Evolutionary conservation across 305 asterid species (phyloP).

Genomic region (Fraxinus floribunda): DNA sequence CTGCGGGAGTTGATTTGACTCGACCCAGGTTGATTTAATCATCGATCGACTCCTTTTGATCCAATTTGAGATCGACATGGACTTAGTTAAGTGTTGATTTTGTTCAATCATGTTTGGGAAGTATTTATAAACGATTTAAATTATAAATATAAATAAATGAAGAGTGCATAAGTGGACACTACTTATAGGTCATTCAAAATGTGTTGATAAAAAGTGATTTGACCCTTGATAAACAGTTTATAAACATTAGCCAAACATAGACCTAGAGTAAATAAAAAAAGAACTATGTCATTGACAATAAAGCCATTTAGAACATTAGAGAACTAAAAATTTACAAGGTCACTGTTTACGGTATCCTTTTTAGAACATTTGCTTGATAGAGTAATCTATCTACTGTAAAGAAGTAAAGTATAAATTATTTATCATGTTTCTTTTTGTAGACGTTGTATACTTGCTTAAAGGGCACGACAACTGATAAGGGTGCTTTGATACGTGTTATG

Average conservation of each 20-base stretch:
- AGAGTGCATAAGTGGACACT: no score
- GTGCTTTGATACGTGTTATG: slow-evolving; percentile 43
- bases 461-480: slow-evolving; percentile 37
- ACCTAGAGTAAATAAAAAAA: not conserved
- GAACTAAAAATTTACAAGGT: not conserved
- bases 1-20: not conserved
- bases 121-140: no score
- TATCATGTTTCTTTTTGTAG: slow-evolving; percentile 32
- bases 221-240: no score
- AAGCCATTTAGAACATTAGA: not conserved
- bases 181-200: no score
- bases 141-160: no score
- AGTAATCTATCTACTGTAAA: not conserved
- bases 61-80: not conserved
- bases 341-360: not conserved
- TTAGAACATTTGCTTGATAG: no score
- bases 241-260: no score
- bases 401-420: not conserved
- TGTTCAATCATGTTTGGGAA: not conserved
- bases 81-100: not conserved
- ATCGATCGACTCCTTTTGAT: not conserved
- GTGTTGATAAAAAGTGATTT: no score
- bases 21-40: not conserved
- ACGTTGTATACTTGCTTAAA: slow-evolving; percentile 46
- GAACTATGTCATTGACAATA: not conserved